phyloP scores from a whole-genome alignment of 805 yeast genomes.

The Kodamaea jinghongensis region DNA sequence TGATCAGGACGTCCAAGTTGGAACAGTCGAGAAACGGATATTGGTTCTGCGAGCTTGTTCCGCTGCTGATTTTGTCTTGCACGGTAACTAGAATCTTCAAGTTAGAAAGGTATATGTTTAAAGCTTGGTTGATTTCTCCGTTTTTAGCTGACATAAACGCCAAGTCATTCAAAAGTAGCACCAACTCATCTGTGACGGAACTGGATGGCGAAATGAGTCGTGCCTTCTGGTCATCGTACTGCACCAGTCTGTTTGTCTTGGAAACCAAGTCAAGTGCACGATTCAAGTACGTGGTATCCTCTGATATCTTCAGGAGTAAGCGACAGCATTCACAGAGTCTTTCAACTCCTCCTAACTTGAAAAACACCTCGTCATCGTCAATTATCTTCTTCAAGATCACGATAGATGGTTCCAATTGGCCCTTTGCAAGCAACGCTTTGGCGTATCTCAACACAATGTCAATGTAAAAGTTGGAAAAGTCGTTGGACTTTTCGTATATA shows the following conservation, averaged over 20 bases:
- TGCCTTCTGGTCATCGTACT: constrained; percentile 22
- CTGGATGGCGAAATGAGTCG: constrained; percentile 26
- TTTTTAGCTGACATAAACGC: constrained; percentile 31
- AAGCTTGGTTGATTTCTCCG: constrained; percentile 20
- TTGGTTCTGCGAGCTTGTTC: constrained; percentile 22
- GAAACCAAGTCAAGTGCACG: constrained; percentile 33
- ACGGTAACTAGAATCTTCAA: constrained; percentile 24
- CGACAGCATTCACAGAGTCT: constrained; percentile 39
- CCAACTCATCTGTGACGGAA: constrained; percentile 36
- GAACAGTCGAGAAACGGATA: constrained; percentile 39
- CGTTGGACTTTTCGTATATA: constrained; percentile 26
- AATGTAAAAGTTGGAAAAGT: constrained; percentile 40
- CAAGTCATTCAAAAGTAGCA: constrained; percentile 30
- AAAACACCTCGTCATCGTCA: constrained; percentile 36
- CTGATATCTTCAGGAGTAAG: constrained; percentile 27
- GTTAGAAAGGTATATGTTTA: constrained; percentile 38
- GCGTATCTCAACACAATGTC: constrained; percentile 42
- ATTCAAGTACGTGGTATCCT: constrained; percentile 25
- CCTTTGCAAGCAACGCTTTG: constrained; percentile 40
- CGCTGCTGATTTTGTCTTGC: constrained; percentile 15
- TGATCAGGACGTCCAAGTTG: constrained; percentile 26
- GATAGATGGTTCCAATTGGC: constrained; percentile 30
- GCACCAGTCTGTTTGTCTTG: constrained; percentile 19
- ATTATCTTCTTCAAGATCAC: constrained; percentile 28
- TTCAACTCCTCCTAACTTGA: constrained; percentile 40